phyloP scores from a whole-genome alignment of 371 early-diverging fungal species.

The Batkoa obscura region DNA sequence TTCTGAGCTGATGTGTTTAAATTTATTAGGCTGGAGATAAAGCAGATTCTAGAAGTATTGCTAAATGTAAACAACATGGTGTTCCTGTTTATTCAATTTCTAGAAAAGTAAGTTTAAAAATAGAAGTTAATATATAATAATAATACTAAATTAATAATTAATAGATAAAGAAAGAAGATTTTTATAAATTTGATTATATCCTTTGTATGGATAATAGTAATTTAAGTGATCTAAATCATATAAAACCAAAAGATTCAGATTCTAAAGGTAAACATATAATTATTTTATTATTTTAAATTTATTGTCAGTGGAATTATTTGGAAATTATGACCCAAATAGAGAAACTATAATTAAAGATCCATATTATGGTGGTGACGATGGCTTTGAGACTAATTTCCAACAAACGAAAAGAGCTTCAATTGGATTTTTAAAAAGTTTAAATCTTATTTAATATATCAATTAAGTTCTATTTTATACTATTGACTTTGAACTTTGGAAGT shows the following conservation, averaged over 20 bases:
- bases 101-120: conserved; percentile 30
- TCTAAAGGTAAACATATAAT: conserved; percentile 33
- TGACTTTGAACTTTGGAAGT: no score
- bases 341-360: conserved; percentile 67
- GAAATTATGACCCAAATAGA: conserved; percentile 62
- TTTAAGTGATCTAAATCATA: conserved; percentile 31
- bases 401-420: conserved; percentile 55
- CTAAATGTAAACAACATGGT: conserved; percentile 47
- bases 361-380: conserved; percentile 72
- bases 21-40: conserved; percentile 11
- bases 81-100: conserved; percentile 59
- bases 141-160: background rate
- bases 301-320: conserved; percentile 60
- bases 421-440: conserved; percentile 34
- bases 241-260: conserved; percentile 22
- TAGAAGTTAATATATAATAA: background rate
- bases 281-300: no score
- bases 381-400: conserved; percentile 70
- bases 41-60: conserved; percentile 51
- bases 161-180: conserved; percentile 34
- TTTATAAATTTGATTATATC: conserved; percentile 57
- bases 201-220: conserved; percentile 76
- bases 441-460: no score
- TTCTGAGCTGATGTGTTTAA: no score
- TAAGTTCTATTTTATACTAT: conserved; percentile 9